Evolutionary conservation across 2,329 filamentous ascomycete species (phyloP), one percentile per base, ranked within the genome.

Genomic region (Fusarium albosuccineum): DNA sequence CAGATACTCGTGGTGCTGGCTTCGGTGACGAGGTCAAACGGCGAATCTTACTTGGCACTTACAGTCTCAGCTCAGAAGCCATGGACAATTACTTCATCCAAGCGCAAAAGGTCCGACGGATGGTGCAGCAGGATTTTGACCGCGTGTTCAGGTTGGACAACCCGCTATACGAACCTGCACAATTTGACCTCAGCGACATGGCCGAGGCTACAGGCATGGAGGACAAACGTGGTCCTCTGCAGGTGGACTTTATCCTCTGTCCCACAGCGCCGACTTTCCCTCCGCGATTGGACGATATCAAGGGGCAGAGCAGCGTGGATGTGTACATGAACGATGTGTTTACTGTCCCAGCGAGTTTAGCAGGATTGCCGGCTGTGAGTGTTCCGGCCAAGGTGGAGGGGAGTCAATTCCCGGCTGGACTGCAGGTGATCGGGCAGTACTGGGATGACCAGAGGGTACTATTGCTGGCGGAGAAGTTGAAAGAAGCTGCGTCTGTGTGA

Each of bases 61-160:
- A 97, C 76, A 94, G 91, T 40, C 85, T 99, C 53, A 97, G 93
- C 78, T 94, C 95, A 1, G 89, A 92, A 64, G 94, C 94, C 9
- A 96, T 97, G 74, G 92, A 97, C 77, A 99, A 98, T 77, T 97
- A 98, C 79, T 99, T 99, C 74, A 87, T 97, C 65, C 92, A 97
- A 76, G 96, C 96, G 45, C 96, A 99, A 80, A 91, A 91, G 68
- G 88, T 97, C 39, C 90, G 96, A 1, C 86, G 93, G 56, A 82
- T 97, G 16, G 92, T 99, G 3, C 91, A 96, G 75, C 82, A 83
- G 34, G 96, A 99, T 74, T 99, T 99, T 76, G 89, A 98, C 78
- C 81, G 85, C 2, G 89, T 92, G 1, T 97, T 99, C 75, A 78
- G 80, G 14, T 79, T 88, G 42, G 80, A 81, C 4, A 94, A 97